Conservation (phyloP, 177 flowering plant genomes). For the Tripterygium wilfordii region DNA sequence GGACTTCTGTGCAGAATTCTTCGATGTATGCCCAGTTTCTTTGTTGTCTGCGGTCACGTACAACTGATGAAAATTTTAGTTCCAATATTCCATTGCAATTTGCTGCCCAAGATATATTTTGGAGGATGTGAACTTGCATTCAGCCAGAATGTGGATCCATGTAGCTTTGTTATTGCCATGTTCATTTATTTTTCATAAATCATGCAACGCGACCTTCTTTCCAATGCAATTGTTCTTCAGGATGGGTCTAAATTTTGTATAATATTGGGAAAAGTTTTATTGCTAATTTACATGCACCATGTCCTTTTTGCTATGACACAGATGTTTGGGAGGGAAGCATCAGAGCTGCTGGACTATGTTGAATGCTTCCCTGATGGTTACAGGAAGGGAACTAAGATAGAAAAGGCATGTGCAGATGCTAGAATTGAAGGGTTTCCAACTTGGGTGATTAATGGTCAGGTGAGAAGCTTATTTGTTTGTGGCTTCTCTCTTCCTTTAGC, state of each 20-base stretch:
- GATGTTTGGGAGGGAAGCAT: conserved; percentile 91
- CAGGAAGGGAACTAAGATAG: conserved; percentile 58
- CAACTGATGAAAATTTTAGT: too few relatives aligned
- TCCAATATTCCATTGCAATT: too few relatives aligned
- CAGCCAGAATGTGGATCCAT: too few relatives aligned
- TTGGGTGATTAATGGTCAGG: conserved; percentile 91
- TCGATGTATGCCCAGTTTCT: neutral
- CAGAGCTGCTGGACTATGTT: conserved; percentile 70
- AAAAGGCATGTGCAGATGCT: conserved; percentile 51
- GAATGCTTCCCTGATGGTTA: conserved; percentile 93
- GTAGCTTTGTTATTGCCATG: too few relatives aligned
- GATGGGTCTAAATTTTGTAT: too few relatives aligned
- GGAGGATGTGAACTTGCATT: too few relatives aligned
- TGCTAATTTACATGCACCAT: neutral
- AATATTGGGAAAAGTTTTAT: neutral
- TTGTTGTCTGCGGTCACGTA: too few relatives aligned
- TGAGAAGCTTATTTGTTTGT: conserved; percentile 14
- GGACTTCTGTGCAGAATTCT: too few relatives aligned
- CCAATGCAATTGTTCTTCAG: too few relatives aligned
- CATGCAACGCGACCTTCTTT: too few relatives aligned
- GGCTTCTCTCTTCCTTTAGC: neutral
- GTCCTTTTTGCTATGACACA: conserved; percentile 11
- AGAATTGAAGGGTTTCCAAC: conserved; percentile 84
- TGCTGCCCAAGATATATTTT: too few relatives aligned
- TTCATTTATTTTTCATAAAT: too few relatives aligned